Evolutionary conservation across 2,329 filamentous ascomycete species (phyloP), one percentile per base, ranked within the genome.

Genomic region (Fusarium anguioides): DNA sequence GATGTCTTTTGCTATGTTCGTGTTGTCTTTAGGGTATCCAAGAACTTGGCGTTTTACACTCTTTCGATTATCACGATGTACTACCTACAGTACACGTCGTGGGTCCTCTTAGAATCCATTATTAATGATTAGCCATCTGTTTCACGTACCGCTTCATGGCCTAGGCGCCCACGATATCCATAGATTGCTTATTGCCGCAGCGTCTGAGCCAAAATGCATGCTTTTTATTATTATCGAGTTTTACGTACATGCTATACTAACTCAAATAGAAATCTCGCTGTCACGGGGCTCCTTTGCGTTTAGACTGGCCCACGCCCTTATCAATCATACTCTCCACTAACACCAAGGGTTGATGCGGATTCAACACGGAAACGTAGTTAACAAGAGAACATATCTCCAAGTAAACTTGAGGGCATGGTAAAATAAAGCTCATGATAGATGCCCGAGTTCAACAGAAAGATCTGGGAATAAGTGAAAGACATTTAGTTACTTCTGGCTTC

Each of bases 101-200:
- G 46, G 65, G 23, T 54, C n/a, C 68, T 37, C 56, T 36, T 17
- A 42, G 45, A 60, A 44, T 52, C 18, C 44, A 46, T 65, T 68
- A 66, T 66, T 58, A 66, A 69, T 60, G 48, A 41, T 45, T 41
- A 64, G 40, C 42, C 42, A 55, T 68, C 10, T 26, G 46, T 55
- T 56, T 65, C 62, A 64, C 56, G 36, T 60, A 58, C 42, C 50
- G 45, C 50, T 40, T 48, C 55, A 48, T 48, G 60, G 59, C 42
- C 62, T 40, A 54, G 40, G 57, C 62, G 55, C 37, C 55, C 58
- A 51, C 21, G 49, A 42, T 41, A 52, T 61, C 54, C 48, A 37
- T 20, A 36, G 27, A 39, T 45, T 51, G 18, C 24, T 23, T 44
- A 65, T 56, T 42, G 26, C 56, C 26, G 24, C 15, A 27, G 29